phyloP scores from a whole-genome alignment of 1,284 basidiomycete genomes.

The Pascua guehoae region DNA sequence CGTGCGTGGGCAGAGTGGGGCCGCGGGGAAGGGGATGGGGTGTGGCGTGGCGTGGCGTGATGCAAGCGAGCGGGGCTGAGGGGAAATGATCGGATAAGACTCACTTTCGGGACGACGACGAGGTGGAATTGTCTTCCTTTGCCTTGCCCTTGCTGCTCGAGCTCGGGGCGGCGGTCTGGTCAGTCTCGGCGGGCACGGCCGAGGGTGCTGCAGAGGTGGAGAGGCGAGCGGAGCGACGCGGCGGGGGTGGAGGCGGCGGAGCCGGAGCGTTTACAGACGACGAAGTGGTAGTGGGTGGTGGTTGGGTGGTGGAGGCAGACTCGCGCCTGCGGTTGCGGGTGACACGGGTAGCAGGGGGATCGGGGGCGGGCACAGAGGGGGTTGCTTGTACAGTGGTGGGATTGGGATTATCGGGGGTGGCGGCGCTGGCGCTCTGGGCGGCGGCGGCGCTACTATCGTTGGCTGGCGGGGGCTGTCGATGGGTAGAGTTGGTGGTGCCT shows the following conservation, averaged over 20 bases:
- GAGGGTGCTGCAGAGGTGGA: constrained; percentile 10
- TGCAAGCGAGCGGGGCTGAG: too few relatives aligned
- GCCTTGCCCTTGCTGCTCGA: constrained; percentile 27
- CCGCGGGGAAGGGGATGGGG: too few relatives aligned
- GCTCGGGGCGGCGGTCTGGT: constrained; percentile 6
- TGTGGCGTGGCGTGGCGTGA: too few relatives aligned
- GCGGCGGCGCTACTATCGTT: constrained; percentile 6
- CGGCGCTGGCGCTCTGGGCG: not conserved
- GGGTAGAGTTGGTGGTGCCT: constrained; percentile 10
- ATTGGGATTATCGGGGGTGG: not conserved
- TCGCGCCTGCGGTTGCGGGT: constrained; percentile 1
- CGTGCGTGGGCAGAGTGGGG: too few relatives aligned
- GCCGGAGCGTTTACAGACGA: not conserved
- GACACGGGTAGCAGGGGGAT: constrained; percentile 3
- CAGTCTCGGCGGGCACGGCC: constrained; percentile 8
- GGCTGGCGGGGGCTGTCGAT: constrained; percentile 7
- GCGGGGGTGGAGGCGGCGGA: not conserved
- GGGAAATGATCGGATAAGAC: not conserved
- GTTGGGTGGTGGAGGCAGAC: not conserved
- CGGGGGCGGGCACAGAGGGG: constrained; percentile 1
- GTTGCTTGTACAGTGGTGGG: constrained; percentile 1
- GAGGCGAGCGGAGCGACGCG: constrained; percentile 36
- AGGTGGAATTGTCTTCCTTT: constrained; percentile 12
- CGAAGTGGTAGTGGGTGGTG: not conserved
- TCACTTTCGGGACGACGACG: constrained; percentile 17